These are phyloP conservation scores for Verticillium klebahnii DNA, from an alignment of 2,329 filamentous ascomycete species.

Conservation along the genomic window DNA sequence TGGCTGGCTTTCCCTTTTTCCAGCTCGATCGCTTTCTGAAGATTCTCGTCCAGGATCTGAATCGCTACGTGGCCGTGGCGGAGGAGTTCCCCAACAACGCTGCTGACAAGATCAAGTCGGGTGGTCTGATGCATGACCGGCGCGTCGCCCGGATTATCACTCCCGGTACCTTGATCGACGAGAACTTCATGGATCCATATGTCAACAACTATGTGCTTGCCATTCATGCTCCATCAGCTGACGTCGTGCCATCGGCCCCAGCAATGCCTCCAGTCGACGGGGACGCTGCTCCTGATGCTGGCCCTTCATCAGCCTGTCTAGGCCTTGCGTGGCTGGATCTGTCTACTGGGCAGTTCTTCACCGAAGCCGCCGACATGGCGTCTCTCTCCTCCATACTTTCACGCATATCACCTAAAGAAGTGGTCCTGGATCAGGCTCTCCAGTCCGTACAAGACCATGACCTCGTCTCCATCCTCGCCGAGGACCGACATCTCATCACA, in stretches of 20 bases:
- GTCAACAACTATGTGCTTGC: slow-evolving; percentile 90
- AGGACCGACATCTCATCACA: slow-evolving; percentile 72
- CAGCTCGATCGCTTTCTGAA: slow-evolving; percentile 93
- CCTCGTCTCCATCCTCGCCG: slow-evolving; percentile 63
- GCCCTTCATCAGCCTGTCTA: slow-evolving; percentile 35
- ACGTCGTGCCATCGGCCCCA: background rate
- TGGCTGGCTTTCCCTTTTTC: slow-evolving; percentile 93
- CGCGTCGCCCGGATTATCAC: slow-evolving; percentile 85
- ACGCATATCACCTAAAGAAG: slow-evolving; percentile 77
- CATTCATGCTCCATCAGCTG: slow-evolving; percentile 49
- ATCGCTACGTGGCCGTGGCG: slow-evolving; percentile 86
- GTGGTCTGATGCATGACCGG: slow-evolving; percentile 79
- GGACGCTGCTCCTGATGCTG: slow-evolving; percentile 6
- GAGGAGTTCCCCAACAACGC: slow-evolving; percentile 82
- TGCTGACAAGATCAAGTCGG: slow-evolving; percentile 65
- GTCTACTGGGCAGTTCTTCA: slow-evolving; percentile 92
- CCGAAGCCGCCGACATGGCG: slow-evolving; percentile 66
- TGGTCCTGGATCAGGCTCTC: slow-evolving; percentile 67
- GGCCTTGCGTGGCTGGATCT: slow-evolving; percentile 93
- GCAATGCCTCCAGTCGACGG: background rate
- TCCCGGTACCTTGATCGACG: slow-evolving; percentile 92
- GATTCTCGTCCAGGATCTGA: slow-evolving; percentile 83
- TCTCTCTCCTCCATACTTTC: slow-evolving; percentile 77
- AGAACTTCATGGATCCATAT: slow-evolving; percentile 93
- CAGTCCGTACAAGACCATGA: slow-evolving; percentile 53